Evolutionary conservation across 768 basidiomycete genomes (phyloP), one percentile per base, ranked within the genome.

Genomic region (Royoungia palumana): DNA sequence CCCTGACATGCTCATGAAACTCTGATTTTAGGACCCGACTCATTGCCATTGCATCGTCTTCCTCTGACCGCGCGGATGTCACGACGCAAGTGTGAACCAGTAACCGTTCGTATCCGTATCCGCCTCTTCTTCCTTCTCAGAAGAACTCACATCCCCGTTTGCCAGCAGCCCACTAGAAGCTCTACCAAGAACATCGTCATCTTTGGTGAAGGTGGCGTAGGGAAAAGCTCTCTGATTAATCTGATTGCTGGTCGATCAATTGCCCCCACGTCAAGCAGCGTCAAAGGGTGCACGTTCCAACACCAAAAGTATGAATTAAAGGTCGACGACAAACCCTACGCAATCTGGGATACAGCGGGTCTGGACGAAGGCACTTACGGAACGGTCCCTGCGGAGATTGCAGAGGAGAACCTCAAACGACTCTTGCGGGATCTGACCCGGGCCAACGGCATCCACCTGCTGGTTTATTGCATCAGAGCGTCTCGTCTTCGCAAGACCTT

Each of bases 141-240:
- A 49, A 46, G 21, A 52, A 12, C 49, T 64, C 14, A n/a, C n/a
- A 50, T 35, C 12, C 22, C 8, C 21, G 10, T 27, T 51, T 22
- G 17, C n/a, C 49, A 61, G 46, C 46, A 51, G 12, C 36, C 38
- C 49, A 6, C 48, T 19, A 19, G 28, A 52, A 47, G n/a, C 40
- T 28, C 57, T n/a, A 25, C 53, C 11, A 61, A 48, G 44, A 65
- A 67, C 50, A 36, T 67, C 20, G 56, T 60, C 42, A 54, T 65
- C 49, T 65, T 65, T 16, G 61, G 56, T 27, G 65, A 63, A 51
- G 57, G 56, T 41, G 65, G 64, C 2, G 59, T 72, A 35, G 63
- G 68, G 28, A 75, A 77, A 51, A 72, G 74, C 56, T 73, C 70
- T n/a, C 57, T 74, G 46, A 57, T 77, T 44, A 73, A 75, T 57